These are phyloP conservation scores for Larix kaempferi DNA, from an alignment of 75 land plant genomes.

Conservation along the genomic window DNA sequence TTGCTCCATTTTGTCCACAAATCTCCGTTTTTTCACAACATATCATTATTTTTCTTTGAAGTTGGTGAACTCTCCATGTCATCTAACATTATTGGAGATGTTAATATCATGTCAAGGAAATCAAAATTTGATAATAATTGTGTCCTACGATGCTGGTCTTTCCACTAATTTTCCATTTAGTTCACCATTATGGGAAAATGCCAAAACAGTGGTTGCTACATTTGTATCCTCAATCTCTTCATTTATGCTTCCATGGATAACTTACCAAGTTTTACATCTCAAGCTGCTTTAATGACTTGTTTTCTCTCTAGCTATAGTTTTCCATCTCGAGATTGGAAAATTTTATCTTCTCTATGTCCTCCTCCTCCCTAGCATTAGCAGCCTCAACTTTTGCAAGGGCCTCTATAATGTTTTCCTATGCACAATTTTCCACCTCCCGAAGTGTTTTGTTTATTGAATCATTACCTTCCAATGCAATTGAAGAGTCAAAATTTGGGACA, in stretches of 20 bases:
- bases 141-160: constrained; percentile 48
- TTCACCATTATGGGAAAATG: constrained; percentile 28
- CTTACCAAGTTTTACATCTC: constrained; percentile 25
- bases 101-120: constrained; percentile 22
- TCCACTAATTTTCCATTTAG: constrained; percentile 23
- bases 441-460: background rate
- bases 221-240: constrained; percentile 52
- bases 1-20: constrained; percentile 62
- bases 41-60: constrained; percentile 32
- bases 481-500: background rate
- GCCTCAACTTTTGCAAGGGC: background rate
- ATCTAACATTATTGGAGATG: constrained; percentile 41
- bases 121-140: constrained; percentile 14
- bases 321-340: background rate
- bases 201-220: constrained; percentile 48
- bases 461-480: background rate
- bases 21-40: constrained; percentile 48
- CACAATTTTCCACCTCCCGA: background rate
- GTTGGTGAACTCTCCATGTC: constrained; percentile 43
- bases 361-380: constrained; percentile 20
- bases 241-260: constrained; percentile 45
- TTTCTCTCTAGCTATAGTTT: background rate
- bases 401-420: background rate
- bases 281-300: constrained; percentile 18
- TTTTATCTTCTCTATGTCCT: constrained; percentile 16